These are phyloP conservation scores for Pseudonitzschia delicatissima DNA, from an alignment of 108 stramenopile species.

Conservation along the genomic window DNA sequence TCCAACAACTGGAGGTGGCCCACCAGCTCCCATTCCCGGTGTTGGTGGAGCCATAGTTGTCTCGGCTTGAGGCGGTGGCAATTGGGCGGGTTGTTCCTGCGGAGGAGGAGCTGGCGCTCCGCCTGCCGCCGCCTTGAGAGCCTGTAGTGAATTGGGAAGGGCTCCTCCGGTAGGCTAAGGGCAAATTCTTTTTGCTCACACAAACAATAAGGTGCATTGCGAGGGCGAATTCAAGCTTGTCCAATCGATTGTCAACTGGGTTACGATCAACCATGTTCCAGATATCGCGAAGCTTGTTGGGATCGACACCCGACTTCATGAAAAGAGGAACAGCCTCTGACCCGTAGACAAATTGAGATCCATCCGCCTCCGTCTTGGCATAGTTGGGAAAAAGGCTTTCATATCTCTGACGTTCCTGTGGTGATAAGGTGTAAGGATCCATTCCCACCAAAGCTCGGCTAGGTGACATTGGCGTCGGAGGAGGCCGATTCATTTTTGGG, in stretches of 20 bases:
- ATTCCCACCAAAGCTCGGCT: conserved; percentile 58
- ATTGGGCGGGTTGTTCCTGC: conserved; percentile 10
- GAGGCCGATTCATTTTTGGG: conserved; percentile 6
- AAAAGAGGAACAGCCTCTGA: conserved; percentile 89
- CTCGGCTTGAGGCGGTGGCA: conserved; percentile 9
- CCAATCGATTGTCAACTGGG: conserved; percentile 88
- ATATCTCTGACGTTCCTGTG: conserved; percentile 77
- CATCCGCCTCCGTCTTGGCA: conserved; percentile 57
- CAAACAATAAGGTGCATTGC: conserved; percentile 98
- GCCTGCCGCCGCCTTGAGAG: conserved; percentile 37
- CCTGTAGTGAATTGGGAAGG: conserved; percentile 63
- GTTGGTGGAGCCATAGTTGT: conserved; percentile 1
- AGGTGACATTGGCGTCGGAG: neutral
- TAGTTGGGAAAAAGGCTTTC: conserved; percentile 83
- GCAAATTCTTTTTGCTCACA: conserved; percentile 80
- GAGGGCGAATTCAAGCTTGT: conserved; percentile 85
- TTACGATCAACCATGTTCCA: conserved; percentile 87
- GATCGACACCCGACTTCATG: conserved; percentile 67
- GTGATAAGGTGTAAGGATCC: conserved; percentile 81
- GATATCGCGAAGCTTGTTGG: conserved; percentile 46
- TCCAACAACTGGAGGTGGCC: conserved; percentile 33
- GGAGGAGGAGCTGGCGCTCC: conserved; percentile 6
- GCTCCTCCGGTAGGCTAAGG: conserved; percentile 38
- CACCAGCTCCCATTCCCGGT: neutral
- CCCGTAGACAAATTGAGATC: conserved; percentile 72